Base-by-base conservation (phyloP, 129 eudicot genomes). In the Centrapalus pauciflorus region DNA sequence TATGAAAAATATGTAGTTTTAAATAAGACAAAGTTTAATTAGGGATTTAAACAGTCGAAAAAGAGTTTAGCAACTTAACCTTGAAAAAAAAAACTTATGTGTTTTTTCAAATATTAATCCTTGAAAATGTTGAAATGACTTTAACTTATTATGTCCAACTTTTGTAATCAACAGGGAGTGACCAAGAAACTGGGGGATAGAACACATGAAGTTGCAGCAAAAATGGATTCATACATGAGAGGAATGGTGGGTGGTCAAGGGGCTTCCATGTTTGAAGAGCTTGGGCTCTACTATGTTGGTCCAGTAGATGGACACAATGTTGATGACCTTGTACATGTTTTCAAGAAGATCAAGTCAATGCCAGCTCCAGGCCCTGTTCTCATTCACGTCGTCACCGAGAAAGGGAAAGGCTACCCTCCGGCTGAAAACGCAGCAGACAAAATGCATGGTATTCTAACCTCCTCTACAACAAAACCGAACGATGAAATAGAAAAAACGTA, bases 391-490 rank as follows among this genome's bases (percentile, higher is more conserved):
- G 54, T 85, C 2, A 88, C 96, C 0, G 96, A 88, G 57, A 88
- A 88, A 61, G 96, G 96, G 29, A 88, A 83, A 78, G 96, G 96
- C 13, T 85, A 88, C 61, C 79, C 78, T 40, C 89, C 89, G 1
- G 96, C 96, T 9, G 92, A 85, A 71, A 40, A 29, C 0, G 92
- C 96, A 0, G 73, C 82, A 0, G 96, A 88, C 57, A 88, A 85
- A 49, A 83, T 84, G 89, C 92, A 88, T 64, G 92, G 96, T 85
- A 69, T 40, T 41, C 5, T 46, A 24, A 3, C 17, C 54, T 52
- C 38, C 54, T 52, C 38, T 12, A 33, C 7, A 25, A 34, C 14
- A 0, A 2, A 16, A 1, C 24, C 1, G 0, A 26, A n/a, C 14
- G 4, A 25, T 68, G 10, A 24, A 10, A 23, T 16, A 3, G 7